Base-by-base conservation (phyloP, 352 stramenopile species). In the Elongisporangium prolatum region DNA sequence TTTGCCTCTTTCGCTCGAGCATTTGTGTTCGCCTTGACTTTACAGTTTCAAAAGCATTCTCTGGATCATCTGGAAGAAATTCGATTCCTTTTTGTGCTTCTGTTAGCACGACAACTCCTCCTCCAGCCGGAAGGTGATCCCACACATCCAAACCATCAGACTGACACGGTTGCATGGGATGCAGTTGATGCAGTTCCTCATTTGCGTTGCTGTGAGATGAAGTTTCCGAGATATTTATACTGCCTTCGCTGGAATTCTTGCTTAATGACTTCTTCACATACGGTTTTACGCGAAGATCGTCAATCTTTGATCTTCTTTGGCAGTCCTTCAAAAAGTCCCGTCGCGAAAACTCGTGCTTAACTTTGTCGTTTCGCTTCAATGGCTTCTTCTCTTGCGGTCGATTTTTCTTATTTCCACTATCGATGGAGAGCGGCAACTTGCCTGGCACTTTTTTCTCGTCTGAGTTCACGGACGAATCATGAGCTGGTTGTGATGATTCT, bases 1-100 rank as follows among this genome's bases (percentile, higher is more conserved):
- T 40, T 4, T 28, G 51, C 21, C 24, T 55, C 48, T 69, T 71
- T 37, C 54, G 63, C 20, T 76, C 71, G 17, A 66, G 49, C 25
- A 73, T 22, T 8, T 75, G 37, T 16, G 62, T 52, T 57, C 68
- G 48, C 44, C 68, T 57, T 8, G 71, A 79, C 9, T 64, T 64
- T 34, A 79, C 71, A 37, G 63, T 77, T 37, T 64, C 62, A 28
- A 79, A 79, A 4, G 18, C 21, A 14, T 57, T 50, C 6, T 24
- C 21, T 9, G 61, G 9, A 52, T 65, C 61, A 7, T 60, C 56
- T 21, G 28, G 38, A 17, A 44, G 8, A 37, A 57, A 60, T 38
- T 59, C 55, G 14, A 60, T 61, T 2, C 55, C 64, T 56, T 61
- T 37, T 9, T 61, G 64, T 9, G 44, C 56, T 17, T 65, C 61